Conservation (phyloP, 805 yeast species). For the Jamesozyma spencerorum region DNA sequence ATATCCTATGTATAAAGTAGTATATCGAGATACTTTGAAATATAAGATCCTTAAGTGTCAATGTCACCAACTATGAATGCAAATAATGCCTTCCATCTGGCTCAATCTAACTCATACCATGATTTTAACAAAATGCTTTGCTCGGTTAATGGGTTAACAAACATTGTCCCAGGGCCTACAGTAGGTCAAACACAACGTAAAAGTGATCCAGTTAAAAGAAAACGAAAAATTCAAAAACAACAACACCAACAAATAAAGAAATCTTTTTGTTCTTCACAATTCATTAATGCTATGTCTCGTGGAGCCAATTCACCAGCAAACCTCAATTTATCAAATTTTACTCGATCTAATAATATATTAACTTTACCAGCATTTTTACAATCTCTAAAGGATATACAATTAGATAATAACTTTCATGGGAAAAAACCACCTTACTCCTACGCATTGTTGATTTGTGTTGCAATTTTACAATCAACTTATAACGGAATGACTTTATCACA, state of each 20-base stretch:
- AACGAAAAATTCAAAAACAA: not conserved
- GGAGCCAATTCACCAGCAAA: too few relatives aligned
- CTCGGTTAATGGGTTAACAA: not conserved
- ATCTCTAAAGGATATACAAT: conserved; percentile 1
- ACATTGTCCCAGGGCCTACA: not conserved
- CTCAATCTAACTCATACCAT: not conserved
- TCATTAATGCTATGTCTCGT: not conserved
- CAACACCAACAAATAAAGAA: not conserved
- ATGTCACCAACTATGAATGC: too few relatives aligned
- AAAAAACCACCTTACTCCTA: conserved; percentile 84
- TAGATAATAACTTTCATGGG: not conserved
- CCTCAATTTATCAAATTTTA: not conserved
- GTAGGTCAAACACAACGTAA: not conserved
- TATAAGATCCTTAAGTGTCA: too few relatives aligned
- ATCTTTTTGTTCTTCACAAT: not conserved
- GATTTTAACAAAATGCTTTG: not conserved
- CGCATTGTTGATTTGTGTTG: conserved; percentile 88
- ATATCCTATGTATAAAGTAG: too few relatives aligned
- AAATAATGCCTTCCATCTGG: too few relatives aligned
- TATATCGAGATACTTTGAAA: too few relatives aligned
- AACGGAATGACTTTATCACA: conserved; percentile 66
- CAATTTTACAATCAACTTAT: conserved; percentile 70
- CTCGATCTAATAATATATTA: not conserved
- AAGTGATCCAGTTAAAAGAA: not conserved
- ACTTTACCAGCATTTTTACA: conserved; percentile 1